A percentile compares a stretch with the other conserved stretches of the same genome.
Conservation (phyloP, 192 early-diverging fungal species). For the Coemansia sp. region DNA sequence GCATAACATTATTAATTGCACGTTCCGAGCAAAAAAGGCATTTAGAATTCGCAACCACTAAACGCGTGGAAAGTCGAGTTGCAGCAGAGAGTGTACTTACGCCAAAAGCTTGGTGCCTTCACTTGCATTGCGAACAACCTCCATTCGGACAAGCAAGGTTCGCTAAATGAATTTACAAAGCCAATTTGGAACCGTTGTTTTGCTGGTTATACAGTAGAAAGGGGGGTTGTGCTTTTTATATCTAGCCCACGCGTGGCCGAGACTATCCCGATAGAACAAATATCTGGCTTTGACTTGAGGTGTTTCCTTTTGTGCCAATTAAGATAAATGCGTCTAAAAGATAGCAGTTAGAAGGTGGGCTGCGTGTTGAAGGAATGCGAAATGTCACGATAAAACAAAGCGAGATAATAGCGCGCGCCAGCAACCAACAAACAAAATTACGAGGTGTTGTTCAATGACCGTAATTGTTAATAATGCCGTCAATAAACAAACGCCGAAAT, state of each 20-base stretch:
- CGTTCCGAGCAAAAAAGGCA: not conserved
- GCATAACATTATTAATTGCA: not conserved
- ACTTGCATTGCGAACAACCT: constrained; percentile 15
- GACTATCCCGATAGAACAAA: no score
- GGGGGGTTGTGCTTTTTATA: no score
- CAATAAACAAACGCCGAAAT: not conserved
- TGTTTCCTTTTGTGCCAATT: not conserved
- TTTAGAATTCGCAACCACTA: constrained; percentile 5
- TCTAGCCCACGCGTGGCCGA: no score
- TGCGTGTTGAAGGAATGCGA: not conserved
- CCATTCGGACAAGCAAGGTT: constrained; percentile 22
- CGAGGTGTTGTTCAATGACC: not conserved
- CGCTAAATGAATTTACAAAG: not conserved
- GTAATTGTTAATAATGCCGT: not conserved
- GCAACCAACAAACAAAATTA: constrained; percentile 10
- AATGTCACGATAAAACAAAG: constrained; percentile 1
- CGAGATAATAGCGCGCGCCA: not conserved
- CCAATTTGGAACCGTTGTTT: no score
- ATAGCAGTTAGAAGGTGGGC: not conserved
- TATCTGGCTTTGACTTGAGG: no score
- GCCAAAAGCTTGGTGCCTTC: constrained; percentile 12
- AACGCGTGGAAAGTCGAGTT: not conserved
- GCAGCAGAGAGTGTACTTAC: constrained; percentile 14
- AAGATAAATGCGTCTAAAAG: not conserved
- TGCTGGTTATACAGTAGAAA: no score